Evolutionary conservation across 495 filamentous ascomycete genomes (phyloP), one percentile per base, ranked within the genome.

Genomic region (Pyrenula aspistea): DNA sequence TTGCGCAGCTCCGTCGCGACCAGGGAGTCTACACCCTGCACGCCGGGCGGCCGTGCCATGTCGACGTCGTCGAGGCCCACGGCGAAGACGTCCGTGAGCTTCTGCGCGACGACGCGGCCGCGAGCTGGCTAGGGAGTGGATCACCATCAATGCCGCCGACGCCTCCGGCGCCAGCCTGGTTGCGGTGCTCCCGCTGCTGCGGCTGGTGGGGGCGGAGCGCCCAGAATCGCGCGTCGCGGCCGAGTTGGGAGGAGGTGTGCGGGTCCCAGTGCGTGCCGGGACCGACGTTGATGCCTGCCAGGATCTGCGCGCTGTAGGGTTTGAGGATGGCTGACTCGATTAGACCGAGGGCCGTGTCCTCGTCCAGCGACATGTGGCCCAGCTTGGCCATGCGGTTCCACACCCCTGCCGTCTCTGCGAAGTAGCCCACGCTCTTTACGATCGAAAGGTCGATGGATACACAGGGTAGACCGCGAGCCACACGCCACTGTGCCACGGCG

Each of bases 1-100:
- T 70, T 67, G 8, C 67, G 54, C 12, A 73, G 51, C 55, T 70
- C 70, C 10, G 70, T 64, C 4, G 70, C 67, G 22, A 70, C 63
- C 2, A 73, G 61, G 1, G 68, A 71, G 57, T 73, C 68, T 1
- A 73, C 61, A 2, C 70, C 68, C 22, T 62, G 67, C 19, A 25
- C 56, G 20, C 57, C 55, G 22, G 36, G 61, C 25, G 58, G 55
- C 57, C 53, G 59, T 11, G 15, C 56, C 22, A 25, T 31, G 22
- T 59, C 63, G 55, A 64, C 60, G 11, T 65, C 63, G 25, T 24
- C 54, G 22, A 53, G 57, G 2, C 55, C 55, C 0, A 60, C 56
- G 24, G 56, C 47, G 51, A 66, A 60, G 2, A 66, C 57, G 20
- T 55, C 56, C 1, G 61, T 53, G 10, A 66, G 47, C 20, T 58